Base-by-base conservation (phyloP, 2,329 filamentous ascomycete genomes). In the Eurotiales sp. region DNA sequence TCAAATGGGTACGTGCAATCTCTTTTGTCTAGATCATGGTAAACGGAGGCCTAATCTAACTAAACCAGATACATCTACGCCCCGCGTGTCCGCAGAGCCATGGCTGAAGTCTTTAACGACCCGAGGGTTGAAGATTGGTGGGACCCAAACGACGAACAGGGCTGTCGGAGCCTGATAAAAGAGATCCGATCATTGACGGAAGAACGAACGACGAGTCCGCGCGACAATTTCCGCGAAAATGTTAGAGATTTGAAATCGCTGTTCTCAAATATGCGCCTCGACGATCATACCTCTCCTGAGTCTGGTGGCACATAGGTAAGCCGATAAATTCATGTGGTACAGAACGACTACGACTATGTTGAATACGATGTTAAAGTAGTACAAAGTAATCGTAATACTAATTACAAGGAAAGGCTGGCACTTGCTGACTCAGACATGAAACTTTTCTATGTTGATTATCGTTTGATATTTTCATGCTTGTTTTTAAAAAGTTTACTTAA, bases 81-180 rank as follows among this genome's bases (percentile, higher is more conserved):
- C 1, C 75, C 82, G 25, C 81, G 82, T 11, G 84, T 92, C 60
- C 86, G 92, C 52, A 77, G 73, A 27, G 85, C 85, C 58, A 86
- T 97, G 79, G 83, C 87, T 27, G 80, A 87, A 42, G 68, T 89
- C 21, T 96, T 93, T 77, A 76, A 80, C 54, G 81, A 88, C 39
- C 79, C 82, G 12, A 83, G 85, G 17, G 83, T 90, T 48, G 81
- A 82, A 40, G 78, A 85, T 52, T 96, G 90, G 89, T 99, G 93
- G 93, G 79, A 96, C 2, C 88, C 90, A 2, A 81, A 92, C 65
- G 81, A 93, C 65, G 82, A 89, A 56, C 87, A 92, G 72, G 83
- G 82, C 1, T 87, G 87, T 61, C 85, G 82, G 10, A 80, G 82
- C 0, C 81, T 95, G 37, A 77, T 96, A 49, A 85, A 84, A 46